A percentile compares a stretch with the other conserved stretches of the same genome.
These are phyloP conservation scores for Thalassiosira profunda DNA, from an alignment of 108 stramenopile genomes.

Conservation along the genomic window DNA sequence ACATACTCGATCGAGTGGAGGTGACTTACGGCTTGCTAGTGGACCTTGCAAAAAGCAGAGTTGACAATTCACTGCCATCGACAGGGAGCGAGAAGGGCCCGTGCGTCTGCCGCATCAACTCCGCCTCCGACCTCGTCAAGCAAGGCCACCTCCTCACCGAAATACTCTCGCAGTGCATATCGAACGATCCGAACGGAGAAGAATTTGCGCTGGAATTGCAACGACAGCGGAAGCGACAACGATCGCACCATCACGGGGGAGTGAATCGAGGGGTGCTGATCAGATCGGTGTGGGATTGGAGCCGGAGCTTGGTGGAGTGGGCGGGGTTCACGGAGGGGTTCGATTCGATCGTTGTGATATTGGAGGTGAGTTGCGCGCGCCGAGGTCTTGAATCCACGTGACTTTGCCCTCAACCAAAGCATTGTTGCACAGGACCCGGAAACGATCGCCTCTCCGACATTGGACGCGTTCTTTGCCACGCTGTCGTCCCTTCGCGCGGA, in stretches of 20 bases:
- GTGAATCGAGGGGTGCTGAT: slow-evolving; percentile 24
- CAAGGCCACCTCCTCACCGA: slow-evolving; percentile 32
- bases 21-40: slow-evolving; percentile 13
- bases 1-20: slow-evolving; percentile 29
- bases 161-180: slow-evolving; percentile 41
- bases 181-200: slow-evolving; percentile 33
- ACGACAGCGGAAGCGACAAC: slow-evolving; percentile 29
- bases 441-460: slow-evolving; percentile 36
- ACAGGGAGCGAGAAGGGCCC: background rate
- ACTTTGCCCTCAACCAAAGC: too few species aligned
- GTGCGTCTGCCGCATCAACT: slow-evolving; percentile 30
- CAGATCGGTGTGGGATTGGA: slow-evolving; percentile 34
- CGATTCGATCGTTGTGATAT: slow-evolving; percentile 42
- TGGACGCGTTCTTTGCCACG: slow-evolving; percentile 35
- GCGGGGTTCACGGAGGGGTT: slow-evolving; percentile 21
- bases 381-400: too few species aligned
- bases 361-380: slow-evolving; percentile 47
- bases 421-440: slow-evolving; percentile 51
- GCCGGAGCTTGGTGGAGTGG: slow-evolving; percentile 39
- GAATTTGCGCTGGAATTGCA: slow-evolving; percentile 21
- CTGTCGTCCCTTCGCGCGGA: slow-evolving; percentile 30
- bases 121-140: slow-evolving; percentile 26
- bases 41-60: slow-evolving; percentile 12
- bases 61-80: background rate
- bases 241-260: slow-evolving; percentile 19